Percentiles rank a stretch among this genome's conserved stretches.
Evolutionary conservation across 2,329 filamentous ascomycete species (phyloP).

Genomic region (Penicillium olsonii): DNA sequence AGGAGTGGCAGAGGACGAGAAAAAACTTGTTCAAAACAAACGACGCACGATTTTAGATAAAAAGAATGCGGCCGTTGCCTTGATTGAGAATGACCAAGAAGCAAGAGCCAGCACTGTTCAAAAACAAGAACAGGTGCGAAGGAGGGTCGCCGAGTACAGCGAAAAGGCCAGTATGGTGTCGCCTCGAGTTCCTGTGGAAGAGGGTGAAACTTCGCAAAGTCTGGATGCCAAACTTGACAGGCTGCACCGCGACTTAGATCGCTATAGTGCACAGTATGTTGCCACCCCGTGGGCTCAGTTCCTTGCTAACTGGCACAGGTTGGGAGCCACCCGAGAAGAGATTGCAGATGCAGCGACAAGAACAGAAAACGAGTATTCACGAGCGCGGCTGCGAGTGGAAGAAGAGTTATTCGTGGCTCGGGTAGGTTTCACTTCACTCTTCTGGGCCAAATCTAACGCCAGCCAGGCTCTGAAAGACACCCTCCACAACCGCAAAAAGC

Average conservation of each 20-base stretch:
- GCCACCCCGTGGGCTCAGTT: background rate
- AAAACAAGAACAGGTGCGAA: slow-evolving; percentile 51
- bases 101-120: slow-evolving; percentile 50
- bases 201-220: slow-evolving; percentile 63
- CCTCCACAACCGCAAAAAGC: slow-evolving; percentile 67
- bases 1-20: slow-evolving; percentile 59
- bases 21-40: slow-evolving; percentile 50
- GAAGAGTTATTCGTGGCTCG: slow-evolving; percentile 40
- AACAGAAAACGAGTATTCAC: slow-evolving; percentile 39
- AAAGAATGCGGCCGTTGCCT: slow-evolving; percentile 63
- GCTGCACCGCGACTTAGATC: slow-evolving; percentile 60
- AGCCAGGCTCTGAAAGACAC: slow-evolving; percentile 57
- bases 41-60: slow-evolving; percentile 58
- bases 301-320: slow-evolving; percentile 37
- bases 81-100: slow-evolving; percentile 51
- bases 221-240: slow-evolving; percentile 51
- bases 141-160: slow-evolving; percentile 56
- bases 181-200: slow-evolving; percentile 62
- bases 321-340: slow-evolving; percentile 66
- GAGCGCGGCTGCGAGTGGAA: slow-evolving; percentile 40
- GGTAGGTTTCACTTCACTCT: slow-evolving; percentile 35
- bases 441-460: slow-evolving; percentile 15
- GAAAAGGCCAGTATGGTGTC: slow-evolving; percentile 57
- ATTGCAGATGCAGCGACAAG: slow-evolving; percentile 54
- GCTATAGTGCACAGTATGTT: slow-evolving; percentile 54